Percentiles rank a stretch among this genome's conserved stretches.
These are phyloP conservation scores for Dianthus caryophyllus DNA, from an alignment of 148 eudicot species.

Conservation along the genomic window DNA sequence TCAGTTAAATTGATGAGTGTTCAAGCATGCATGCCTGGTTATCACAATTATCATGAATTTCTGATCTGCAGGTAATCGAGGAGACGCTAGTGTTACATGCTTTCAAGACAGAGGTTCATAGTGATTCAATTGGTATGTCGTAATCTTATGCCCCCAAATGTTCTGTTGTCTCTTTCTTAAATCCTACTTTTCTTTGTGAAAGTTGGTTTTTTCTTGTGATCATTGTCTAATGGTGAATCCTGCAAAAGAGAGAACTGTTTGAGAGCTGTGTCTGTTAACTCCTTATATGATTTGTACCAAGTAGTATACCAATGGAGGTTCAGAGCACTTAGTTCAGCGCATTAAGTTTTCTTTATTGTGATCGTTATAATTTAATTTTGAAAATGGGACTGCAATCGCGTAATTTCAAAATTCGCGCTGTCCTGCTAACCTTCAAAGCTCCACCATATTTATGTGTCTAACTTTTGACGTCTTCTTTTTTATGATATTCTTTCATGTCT, in stretches of 20 bases:
- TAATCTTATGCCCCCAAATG: conserved; percentile 11
- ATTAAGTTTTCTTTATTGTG: no score
- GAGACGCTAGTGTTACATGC: conserved; percentile 47
- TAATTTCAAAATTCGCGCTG: neutral
- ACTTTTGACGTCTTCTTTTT: neutral
- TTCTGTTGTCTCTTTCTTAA: neutral
- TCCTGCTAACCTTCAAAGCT: neutral
- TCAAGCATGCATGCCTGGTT: neutral
- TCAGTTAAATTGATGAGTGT: neutral
- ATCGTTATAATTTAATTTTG: no score
- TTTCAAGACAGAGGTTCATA: conserved; percentile 53
- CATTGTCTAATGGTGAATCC: neutral
- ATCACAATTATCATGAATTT: neutral
- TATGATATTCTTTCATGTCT: neutral
- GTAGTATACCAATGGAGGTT: neutral
- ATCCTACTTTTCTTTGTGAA: neutral
- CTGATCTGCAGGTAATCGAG: conserved; percentile 30
- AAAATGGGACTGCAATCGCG: no score
- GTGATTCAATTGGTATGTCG: conserved; percentile 52
- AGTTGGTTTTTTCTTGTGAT: neutral
- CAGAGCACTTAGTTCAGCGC: neutral
- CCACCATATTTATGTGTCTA: neutral
- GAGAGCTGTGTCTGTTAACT: neutral
- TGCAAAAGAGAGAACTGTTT: neutral
- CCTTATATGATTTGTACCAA: neutral